phyloP scores from a whole-genome alignment of 1,139 yeast genomes.

The Debaryomycetaceae sp. region DNA sequence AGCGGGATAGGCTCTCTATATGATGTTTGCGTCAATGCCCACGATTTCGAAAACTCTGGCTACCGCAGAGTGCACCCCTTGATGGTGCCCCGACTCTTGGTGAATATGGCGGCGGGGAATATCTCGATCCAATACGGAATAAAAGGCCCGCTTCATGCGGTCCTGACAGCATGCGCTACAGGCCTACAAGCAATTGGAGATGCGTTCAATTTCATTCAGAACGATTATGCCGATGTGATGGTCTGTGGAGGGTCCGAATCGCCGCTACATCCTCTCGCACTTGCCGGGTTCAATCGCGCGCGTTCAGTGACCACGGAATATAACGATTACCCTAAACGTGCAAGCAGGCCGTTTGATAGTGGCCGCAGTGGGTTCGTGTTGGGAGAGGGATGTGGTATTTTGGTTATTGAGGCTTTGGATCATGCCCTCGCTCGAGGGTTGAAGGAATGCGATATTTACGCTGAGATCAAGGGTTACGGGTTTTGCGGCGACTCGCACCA shows the following conservation, averaged over 20 bases:
- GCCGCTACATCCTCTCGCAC: constrained; percentile 72
- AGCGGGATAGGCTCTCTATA: constrained; percentile 88
- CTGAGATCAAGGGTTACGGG: constrained; percentile 81
- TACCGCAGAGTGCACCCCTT: constrained; percentile 73
- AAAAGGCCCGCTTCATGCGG: constrained; percentile 81
- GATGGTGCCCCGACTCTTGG: constrained; percentile 71
- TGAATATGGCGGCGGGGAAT: constrained; percentile 94
- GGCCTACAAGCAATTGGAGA: constrained; percentile 94
- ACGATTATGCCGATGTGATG: constrained; percentile 78
- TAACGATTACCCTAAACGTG: constrained; percentile 49
- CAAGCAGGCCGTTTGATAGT: constrained; percentile 84
- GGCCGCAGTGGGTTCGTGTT: constrained; percentile 79
- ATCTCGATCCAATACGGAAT: constrained; percentile 69
- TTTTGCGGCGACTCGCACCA: constrained; percentile 87
- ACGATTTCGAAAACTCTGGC: constrained; percentile 40
- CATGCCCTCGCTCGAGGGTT: constrained; percentile 60
- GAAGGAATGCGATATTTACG: constrained; percentile 51
- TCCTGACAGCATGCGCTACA: constrained; percentile 94
- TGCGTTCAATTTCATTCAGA: constrained; percentile 67
- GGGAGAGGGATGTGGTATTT: constrained; percentile 84
- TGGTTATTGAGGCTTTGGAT: constrained; percentile 65
- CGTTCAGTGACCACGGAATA: constrained; percentile 61
- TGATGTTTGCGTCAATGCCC: constrained; percentile 56
- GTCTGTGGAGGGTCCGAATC: constrained; percentile 92
- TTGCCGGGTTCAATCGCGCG: constrained; percentile 89